Percentiles rank a stretch among this genome's conserved stretches.
These are phyloP conservation scores for Pythium folliculosum DNA, from an alignment of 352 stramenopile species.

Conservation along the genomic window DNA sequence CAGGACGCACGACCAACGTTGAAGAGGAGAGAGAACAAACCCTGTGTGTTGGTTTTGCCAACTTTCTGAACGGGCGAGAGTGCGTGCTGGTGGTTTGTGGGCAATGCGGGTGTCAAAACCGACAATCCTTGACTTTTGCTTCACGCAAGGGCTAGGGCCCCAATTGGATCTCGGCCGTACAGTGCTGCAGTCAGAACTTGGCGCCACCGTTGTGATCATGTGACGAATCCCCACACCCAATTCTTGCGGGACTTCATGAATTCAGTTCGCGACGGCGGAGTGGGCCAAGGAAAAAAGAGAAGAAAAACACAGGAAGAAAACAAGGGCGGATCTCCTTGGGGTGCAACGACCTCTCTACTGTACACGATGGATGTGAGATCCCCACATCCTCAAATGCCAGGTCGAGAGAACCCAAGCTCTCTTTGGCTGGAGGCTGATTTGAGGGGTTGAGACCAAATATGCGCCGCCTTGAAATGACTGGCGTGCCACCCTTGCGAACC, in stretches of 20 bases:
- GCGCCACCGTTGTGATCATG: neutral
- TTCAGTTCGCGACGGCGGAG: neutral
- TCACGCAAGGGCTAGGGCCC: slow-evolving; percentile 6
- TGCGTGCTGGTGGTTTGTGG: neutral
- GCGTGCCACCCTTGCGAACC: neutral
- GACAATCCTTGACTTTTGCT: neutral
- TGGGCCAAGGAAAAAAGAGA: neutral
- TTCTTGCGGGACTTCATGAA: neutral
- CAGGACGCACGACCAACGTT: slow-evolving; percentile 8
- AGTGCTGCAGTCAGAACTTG: neutral
- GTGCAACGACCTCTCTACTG: no score
- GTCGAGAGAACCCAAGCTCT: neutral
- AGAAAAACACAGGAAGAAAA: neutral
- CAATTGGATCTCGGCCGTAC: neutral
- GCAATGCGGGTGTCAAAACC: neutral
- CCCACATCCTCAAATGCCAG: neutral
- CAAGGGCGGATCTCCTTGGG: no score
- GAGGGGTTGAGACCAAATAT: neutral
- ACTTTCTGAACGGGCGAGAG: slow-evolving; percentile 8
- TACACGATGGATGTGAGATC: neutral
- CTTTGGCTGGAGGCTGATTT: neutral
- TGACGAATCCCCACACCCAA: neutral
- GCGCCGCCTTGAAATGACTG: neutral
- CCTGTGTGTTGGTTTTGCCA: neutral
- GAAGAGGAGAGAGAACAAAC: slow-evolving; percentile 7